Evolutionary conservation across 176 grass and related monocot genomes (phyloP).

Genomic region (Eragrostis curvula): DNA sequence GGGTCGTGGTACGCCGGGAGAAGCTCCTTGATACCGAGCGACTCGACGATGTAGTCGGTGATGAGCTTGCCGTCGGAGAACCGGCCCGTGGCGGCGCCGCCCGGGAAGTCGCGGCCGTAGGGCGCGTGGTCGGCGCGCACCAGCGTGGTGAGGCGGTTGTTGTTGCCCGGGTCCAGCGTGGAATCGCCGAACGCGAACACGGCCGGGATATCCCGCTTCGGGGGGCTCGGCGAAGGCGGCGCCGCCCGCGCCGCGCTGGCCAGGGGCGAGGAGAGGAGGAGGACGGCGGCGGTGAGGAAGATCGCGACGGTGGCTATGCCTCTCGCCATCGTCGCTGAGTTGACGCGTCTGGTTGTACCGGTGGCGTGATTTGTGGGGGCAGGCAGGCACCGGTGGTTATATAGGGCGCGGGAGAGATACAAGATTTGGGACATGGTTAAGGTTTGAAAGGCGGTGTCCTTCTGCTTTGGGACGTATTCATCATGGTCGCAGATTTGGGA

Average conservation of each 20-base stretch:
- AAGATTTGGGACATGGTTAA: background rate
- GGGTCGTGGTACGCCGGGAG: constrained; percentile 50
- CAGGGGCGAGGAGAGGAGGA: background rate
- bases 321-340: constrained; percentile 31
- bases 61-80: constrained; percentile 72
- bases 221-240: background rate
- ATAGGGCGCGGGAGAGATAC: background rate
- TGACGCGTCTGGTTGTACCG: background rate
- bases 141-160: constrained; percentile 54
- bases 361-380: background rate
- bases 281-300: constrained; percentile 13
- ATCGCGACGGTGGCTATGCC: constrained; percentile 3
- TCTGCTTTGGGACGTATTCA: background rate
- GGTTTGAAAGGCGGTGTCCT: background rate
- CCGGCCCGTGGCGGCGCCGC: constrained; percentile 47
- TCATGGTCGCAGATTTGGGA: background rate
- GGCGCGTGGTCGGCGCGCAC: constrained; percentile 62
- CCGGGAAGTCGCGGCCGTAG: constrained; percentile 66
- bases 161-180: constrained; percentile 82
- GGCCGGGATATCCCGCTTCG: constrained; percentile 43
- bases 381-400: background rate
- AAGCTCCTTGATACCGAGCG: constrained; percentile 59
- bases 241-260: background rate
- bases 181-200: constrained; percentile 87
- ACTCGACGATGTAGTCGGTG: constrained; percentile 65